Evolutionary conservation across 2,329 filamentous ascomycete species (phyloP), one percentile per base, ranked within the genome.

Genomic region (Fusarium siculi): DNA sequence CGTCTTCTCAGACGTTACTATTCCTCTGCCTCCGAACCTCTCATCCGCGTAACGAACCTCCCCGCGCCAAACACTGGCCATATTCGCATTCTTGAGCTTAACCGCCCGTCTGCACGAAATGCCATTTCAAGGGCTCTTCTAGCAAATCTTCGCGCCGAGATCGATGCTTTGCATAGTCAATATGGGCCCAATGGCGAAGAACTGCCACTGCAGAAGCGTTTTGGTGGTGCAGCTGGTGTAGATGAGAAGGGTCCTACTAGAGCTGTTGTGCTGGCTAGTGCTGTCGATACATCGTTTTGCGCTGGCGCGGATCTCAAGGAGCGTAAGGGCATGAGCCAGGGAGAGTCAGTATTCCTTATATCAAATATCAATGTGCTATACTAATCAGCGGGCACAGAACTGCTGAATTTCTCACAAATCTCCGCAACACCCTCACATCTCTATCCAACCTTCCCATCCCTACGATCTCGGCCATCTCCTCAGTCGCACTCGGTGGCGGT

Each of bases 281-380:
- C 94, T 44, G 88, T 94, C n/a, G 94, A 98, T 76, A 87, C 90
- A 30, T 93, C 91, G 77, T 99, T 99, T 82, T 99, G 96, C 82
- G 94, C 96, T 0, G 96, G 96, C 42, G 96, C 96, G 8, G 96
- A 99, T 80, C 84, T 99, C 78, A 98, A 98, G 81, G 96, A 98
- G 86, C 87, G 96, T 34, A 88, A 89, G 66, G 89, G 87, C 8
- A 96, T 98, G 82, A 92, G 90, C 2, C 88, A 87, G 68, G 89
- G 94, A 76, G 93, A 98, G 95, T 97, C 82, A 70, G 90, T 82
- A 63, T 36, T 67, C 21, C 65, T 63, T 16, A 5, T 10, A 9
- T 39, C 9, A n/a, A 11, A n/a, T 18, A 14, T 30, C 21, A 28
- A 63, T 9, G 4, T 14, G 25, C 19, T 42, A 9, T 36, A 34